These are phyloP conservation scores for Eucalyptus microcorys DNA, from an alignment of 345 rosid species.

Conservation along the genomic window DNA sequence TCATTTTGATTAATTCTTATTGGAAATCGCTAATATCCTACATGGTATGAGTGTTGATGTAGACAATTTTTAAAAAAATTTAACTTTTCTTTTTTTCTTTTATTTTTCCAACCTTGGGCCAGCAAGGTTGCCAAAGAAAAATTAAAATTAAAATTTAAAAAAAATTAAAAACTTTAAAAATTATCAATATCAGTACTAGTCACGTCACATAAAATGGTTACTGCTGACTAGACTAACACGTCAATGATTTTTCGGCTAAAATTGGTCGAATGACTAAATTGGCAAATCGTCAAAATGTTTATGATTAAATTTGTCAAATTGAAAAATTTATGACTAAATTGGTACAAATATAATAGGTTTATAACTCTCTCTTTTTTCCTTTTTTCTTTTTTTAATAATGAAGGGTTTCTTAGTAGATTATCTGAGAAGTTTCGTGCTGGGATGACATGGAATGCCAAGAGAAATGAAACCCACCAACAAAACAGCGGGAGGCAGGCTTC, in stretches of 20 bases:
- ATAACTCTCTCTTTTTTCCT: neutral
- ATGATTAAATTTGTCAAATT: fast-evolving
- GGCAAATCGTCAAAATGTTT: fast-evolving
- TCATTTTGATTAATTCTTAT: neutral
- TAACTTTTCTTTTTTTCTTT: neutral
- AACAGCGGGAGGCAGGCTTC: neutral
- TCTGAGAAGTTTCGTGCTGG: neutral
- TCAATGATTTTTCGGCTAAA: fast-evolving
- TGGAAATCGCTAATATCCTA: neutral
- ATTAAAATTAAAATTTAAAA: neutral
- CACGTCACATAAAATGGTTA: fast-evolving
- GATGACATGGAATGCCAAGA: neutral
- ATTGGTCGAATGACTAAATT: fast-evolving
- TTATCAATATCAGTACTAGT: fast-evolving
- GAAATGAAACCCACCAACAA: neutral
- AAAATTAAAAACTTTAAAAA: neutral
- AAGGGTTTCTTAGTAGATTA: neutral
- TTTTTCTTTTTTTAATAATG: fast-evolving
- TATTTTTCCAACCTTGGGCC: neutral
- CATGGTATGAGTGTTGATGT: fast-evolving
- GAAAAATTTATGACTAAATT: neutral
- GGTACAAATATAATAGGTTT: fast-evolving
- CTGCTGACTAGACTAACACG: fast-evolving
- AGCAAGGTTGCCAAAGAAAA: neutral
- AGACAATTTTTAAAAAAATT: neutral